Evolutionary conservation across 805 yeast genomes (phyloP).

Genomic region (Soucietia sequanensis): DNA sequence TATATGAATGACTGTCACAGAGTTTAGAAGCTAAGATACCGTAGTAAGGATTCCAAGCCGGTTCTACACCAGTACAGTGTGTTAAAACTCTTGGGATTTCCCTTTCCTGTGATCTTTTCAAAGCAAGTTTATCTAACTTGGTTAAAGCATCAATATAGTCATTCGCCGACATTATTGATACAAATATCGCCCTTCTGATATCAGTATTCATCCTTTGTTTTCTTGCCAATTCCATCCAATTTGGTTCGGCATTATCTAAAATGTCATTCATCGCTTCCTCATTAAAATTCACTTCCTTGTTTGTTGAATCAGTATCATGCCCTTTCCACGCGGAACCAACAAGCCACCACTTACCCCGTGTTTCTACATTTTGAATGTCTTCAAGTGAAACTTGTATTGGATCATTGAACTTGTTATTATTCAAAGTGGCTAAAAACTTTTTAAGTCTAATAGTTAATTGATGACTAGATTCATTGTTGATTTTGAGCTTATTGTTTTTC

Average conservation of each 20-base stretch:
- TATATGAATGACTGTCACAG: conserved; percentile 69
- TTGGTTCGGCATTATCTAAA: conserved; percentile 70
- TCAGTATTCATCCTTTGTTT: conserved; percentile 94
- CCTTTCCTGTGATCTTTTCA: conserved; percentile 76
- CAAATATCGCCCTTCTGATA: conserved; percentile 87
- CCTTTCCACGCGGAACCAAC: conserved; percentile 99
- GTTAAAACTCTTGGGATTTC: conserved; percentile 84
- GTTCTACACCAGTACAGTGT: conserved; percentile 85
- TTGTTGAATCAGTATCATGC: conserved; percentile 21
- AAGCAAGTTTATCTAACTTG: conserved; percentile 72
- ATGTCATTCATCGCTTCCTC: conserved; percentile 54
- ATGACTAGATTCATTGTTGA: conserved; percentile 49
- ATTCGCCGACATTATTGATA: conserved; percentile 92
- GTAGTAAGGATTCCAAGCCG: conserved; percentile 86
- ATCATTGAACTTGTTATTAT: conserved; percentile 51
- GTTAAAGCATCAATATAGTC: conserved; percentile 87
- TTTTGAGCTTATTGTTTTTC: conserved; percentile 78
- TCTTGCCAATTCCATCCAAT: conserved; percentile 85
- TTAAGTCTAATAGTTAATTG: conserved; percentile 58
- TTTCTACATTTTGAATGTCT: conserved; percentile 75
- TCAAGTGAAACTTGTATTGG: conserved; percentile 80
- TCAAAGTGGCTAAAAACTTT: conserved; percentile 58
- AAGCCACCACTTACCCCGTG: conserved; percentile 98
- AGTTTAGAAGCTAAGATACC: conserved; percentile 74
- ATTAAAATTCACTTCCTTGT: conserved; percentile 24